These are phyloP conservation scores for Isabelozyma rhagii DNA, from an alignment of 805 yeast species.

Conservation along the genomic window DNA sequence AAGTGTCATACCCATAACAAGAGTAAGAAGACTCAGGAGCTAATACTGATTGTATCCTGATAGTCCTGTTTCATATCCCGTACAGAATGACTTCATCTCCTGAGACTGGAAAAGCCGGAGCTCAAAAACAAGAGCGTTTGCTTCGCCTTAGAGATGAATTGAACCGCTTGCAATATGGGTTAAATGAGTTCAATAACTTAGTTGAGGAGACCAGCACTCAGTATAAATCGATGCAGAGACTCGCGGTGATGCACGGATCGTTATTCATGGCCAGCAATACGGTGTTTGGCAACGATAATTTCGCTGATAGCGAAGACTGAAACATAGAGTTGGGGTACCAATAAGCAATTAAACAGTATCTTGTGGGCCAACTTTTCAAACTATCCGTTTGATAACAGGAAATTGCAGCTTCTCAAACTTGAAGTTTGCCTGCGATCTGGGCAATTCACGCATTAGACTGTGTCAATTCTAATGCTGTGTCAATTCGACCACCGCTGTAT, in stretches of 20 bases:
- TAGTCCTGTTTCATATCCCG: no score
- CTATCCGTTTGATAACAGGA: no score
- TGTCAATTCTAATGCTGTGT: no score
- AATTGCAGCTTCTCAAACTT: no score
- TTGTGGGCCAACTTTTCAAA: background rate
- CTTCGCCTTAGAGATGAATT: constrained; percentile 47
- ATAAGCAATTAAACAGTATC: background rate
- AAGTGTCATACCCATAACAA: no score
- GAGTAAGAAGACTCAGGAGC: no score
- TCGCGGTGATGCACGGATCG: constrained; percentile 58
- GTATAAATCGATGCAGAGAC: constrained; percentile 46
- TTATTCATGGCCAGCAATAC: constrained; percentile 44
- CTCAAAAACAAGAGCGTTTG: background rate
- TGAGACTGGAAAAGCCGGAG: background rate
- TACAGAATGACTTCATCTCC: background rate
- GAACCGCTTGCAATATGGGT: constrained; percentile 55
- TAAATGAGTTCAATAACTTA: constrained; percentile 50
- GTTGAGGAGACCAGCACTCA: constrained; percentile 51
- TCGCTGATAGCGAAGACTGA: constrained; percentile 5
- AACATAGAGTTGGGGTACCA: background rate
- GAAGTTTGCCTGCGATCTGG: no score
- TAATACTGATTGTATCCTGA: no score
- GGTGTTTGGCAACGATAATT: constrained; percentile 37
- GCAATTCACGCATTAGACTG: no score
- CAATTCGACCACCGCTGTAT: no score